Evolutionary conservation across 208 protist species (phyloP).

Genomic region (Zelonia costaricensis): DNA sequence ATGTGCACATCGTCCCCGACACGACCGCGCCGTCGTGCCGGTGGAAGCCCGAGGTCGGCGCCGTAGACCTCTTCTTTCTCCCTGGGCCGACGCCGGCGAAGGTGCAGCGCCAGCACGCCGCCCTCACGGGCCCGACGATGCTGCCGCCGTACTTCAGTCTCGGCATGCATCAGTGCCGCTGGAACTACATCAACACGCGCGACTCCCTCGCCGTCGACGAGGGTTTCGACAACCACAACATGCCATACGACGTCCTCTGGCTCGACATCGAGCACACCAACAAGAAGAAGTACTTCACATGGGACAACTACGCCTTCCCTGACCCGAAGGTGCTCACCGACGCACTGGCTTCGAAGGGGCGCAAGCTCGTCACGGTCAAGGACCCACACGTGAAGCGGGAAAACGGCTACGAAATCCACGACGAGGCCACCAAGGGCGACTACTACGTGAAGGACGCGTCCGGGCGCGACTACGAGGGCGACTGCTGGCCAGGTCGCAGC

Average conservation of each 20-base stretch:
- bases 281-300: constrained; percentile 98
- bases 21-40: constrained; percentile 47
- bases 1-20: constrained; percentile 34
- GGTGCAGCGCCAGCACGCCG: constrained; percentile 94
- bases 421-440: constrained; percentile 59
- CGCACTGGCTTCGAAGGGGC: constrained; percentile 87
- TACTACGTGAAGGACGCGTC: constrained; percentile 90
- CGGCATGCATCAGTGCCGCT: constrained; percentile 98
- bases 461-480: constrained; percentile 90
- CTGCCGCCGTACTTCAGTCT: constrained; percentile 97
- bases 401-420: constrained; percentile 80
- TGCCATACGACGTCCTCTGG: constrained; percentile 99
- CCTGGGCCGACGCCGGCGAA: constrained; percentile 82
- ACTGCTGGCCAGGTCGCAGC: constrained; percentile 97
- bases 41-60: constrained; percentile 94
- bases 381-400: constrained; percentile 98
- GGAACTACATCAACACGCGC: constrained; percentile 96
- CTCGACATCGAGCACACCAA: constrained; percentile 99
- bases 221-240: constrained; percentile 95
- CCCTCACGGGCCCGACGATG: constrained; percentile 91
- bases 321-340: constrained; percentile 91
- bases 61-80: constrained; percentile 98
- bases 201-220: constrained; percentile 91
- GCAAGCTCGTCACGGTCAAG: constrained; percentile 97
- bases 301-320: constrained; percentile 96